A percentile compares a stretch with the other conserved stretches of the same genome.
These are phyloP conservation scores for Trametes sanguinea DNA, from an alignment of 768 basidiomycete genomes.

Conservation along the genomic window DNA sequence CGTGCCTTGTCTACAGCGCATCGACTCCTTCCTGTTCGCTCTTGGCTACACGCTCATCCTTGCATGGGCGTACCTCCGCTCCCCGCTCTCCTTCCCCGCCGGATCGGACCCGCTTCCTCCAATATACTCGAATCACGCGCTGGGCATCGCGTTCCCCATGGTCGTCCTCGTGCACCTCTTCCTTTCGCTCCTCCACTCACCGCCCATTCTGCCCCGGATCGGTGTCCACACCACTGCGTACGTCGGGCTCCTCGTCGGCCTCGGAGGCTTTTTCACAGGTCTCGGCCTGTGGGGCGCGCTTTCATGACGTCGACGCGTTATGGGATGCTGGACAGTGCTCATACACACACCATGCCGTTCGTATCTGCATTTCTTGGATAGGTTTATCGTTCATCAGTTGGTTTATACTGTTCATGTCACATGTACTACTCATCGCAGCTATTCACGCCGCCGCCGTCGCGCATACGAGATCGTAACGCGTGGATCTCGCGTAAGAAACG, in stretches of 20 bases:
- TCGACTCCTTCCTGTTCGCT: slow-evolving; percentile 72
- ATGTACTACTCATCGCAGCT: not conserved
- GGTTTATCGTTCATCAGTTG: not conserved
- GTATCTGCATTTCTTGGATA: not conserved
- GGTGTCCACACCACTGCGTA: slow-evolving; percentile 81
- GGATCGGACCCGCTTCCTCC: slow-evolving; percentile 17
- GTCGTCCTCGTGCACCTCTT: slow-evolving; percentile 43
- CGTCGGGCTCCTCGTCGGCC: slow-evolving; percentile 60
- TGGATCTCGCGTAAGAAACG: slow-evolving; percentile 11
- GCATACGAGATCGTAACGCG: too few species aligned
- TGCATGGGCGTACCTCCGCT: slow-evolving; percentile 61
- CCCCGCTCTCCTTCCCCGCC: slow-evolving; percentile 41
- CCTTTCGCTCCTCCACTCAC: slow-evolving; percentile 66
- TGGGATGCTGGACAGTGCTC: too few species aligned
- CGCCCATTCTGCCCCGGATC: slow-evolving; percentile 65
- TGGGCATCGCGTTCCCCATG: slow-evolving; percentile 34
- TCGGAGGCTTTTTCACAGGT: slow-evolving; percentile 73
- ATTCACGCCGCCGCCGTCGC: not conserved
- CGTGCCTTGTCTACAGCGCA: slow-evolving; percentile 72
- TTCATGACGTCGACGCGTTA: slow-evolving; percentile 33
- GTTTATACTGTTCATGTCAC: not conserved
- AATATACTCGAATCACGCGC: slow-evolving; percentile 25
- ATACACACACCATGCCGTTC: too few species aligned
- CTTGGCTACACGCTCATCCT: slow-evolving; percentile 66
- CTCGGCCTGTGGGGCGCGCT: slow-evolving; percentile 73